Evolutionary conservation across 768 basidiomycete species (phyloP), one percentile per base, ranked within the genome.

Genomic region (Suillus discolor): DNA sequence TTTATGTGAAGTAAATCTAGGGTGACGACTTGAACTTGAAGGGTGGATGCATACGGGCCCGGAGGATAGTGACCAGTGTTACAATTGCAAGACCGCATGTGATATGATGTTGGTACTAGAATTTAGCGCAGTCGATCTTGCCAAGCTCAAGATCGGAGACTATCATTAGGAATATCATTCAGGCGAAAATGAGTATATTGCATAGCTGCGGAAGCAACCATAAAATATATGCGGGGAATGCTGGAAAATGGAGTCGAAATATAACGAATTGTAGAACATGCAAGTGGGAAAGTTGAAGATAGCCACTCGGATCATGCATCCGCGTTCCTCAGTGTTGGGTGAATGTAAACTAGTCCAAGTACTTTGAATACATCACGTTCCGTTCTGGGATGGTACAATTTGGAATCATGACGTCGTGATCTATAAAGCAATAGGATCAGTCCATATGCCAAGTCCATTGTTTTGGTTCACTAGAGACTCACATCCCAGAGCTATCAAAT

Each of bases 401-500:
- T 85, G 16, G 89, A 88, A 73, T 93, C 89, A 60, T 84, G 83
- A 20, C 86, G 81, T 63, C 89, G 84, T 1, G 85, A 88, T 63
- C 89, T 92, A 68, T 16, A 16, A 42, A 31, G 53, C 20, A 42
- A 31, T 31, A 12, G 2, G 12, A 54, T 57, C 61, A 51, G 42
- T 61, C 54, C 63, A 13, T 31, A 62, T 36, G 31, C 63, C 25
- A 41, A 49, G 54, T 13, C 49, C 42, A 23, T n/a, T 28, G 20
- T 62, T n/a, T 42, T 11, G 5, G 39, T 34, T 20, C 39, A 62
- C 60, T 47, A 20, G 25, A 65, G 25, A 65, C 87, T 75, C 73
- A 91, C 92, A 94, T 84, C 57, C 90, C 93, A 15, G 88, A 87
- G 70, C 91, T 93, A 74, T 94, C 92, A 66, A 95, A 95, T 73